Percentiles rank a stretch among this genome's conserved stretches.
These are phyloP conservation scores for Maudiozyma saulgeensis DNA, from an alignment of 805 yeast species.

Conservation along the genomic window DNA sequence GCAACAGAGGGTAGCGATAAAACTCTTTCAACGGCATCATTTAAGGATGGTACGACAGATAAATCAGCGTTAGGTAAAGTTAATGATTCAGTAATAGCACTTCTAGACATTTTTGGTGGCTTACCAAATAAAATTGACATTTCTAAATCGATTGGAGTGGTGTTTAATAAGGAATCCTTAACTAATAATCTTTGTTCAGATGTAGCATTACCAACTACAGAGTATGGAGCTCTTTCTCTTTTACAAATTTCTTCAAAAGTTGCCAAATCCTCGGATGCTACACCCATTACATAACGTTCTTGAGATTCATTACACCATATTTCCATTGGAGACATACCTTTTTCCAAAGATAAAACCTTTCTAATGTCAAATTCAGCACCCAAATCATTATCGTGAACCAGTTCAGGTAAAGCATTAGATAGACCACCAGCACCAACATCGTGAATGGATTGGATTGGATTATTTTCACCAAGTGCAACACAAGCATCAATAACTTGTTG, in stretches of 20 bases:
- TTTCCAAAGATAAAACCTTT: constrained; percentile 81
- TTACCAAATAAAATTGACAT: constrained; percentile 94
- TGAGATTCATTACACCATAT: constrained; percentile 99
- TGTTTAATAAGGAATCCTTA: constrained; percentile 65
- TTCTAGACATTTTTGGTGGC: constrained; percentile 89
- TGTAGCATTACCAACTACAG: constrained; percentile 92
- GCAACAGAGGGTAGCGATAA: constrained; percentile 89
- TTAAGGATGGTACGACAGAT: constrained; percentile 32
- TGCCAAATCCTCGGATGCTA: constrained; percentile 65
- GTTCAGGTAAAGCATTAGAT: constrained; percentile 93
- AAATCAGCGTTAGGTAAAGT: constrained; percentile 33
- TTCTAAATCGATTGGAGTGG: constrained; percentile 89
- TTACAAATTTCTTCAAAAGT: constrained; percentile 70
- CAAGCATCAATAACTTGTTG: constrained; percentile 96
- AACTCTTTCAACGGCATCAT: constrained; percentile 72
- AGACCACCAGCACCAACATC: constrained; percentile 99
- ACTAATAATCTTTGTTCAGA: constrained; percentile 73
- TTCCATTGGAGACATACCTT: constrained; percentile 99
- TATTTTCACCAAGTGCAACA: constrained; percentile 62
- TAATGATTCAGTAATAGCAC: constrained; percentile 54
- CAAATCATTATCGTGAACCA: constrained; percentile 91
- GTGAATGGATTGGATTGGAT: constrained; percentile 90
- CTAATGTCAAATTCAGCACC: constrained; percentile 92
- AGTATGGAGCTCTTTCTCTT: constrained; percentile 93
- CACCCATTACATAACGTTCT: constrained; percentile 94